Evolutionary conservation across 2,329 filamentous ascomycete species (phyloP).

Genomic region (Pestalotiopsis sp.): DNA sequence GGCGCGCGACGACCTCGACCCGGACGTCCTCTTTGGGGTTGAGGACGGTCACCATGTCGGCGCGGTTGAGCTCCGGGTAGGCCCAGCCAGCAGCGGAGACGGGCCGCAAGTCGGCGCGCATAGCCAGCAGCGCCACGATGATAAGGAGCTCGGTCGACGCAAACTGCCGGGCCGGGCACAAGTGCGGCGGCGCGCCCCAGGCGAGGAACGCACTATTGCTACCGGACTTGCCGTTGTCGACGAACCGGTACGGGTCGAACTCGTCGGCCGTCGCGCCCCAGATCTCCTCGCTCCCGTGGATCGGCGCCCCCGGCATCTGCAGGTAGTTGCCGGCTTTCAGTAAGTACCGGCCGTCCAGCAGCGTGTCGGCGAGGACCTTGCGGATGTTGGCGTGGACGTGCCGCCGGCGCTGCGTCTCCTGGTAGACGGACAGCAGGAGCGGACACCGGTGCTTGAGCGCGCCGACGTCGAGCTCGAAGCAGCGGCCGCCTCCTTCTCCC

Average conservation of each 20-base stretch:
- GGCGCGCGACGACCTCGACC: neutral
- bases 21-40: neutral
- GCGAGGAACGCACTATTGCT: constrained; percentile 17
- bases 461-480: constrained; percentile 34
- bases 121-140: constrained; percentile 26
- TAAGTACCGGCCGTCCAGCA: constrained; percentile 33
- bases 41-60: constrained; percentile 14
- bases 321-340: constrained; percentile 35
- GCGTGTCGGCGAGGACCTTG: constrained; percentile 32
- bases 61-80: constrained; percentile 12
- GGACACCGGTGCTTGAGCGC: constrained; percentile 36
- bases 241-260: constrained; percentile 27
- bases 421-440: constrained; percentile 36
- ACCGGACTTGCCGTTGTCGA: constrained; percentile 14
- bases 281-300: constrained; percentile 25
- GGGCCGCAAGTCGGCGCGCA: constrained; percentile 25
- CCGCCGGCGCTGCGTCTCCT: constrained; percentile 37
- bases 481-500: neutral
- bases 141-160: constrained; percentile 29
- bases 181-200: constrained; percentile 20
- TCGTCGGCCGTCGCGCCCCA: constrained; percentile 32
- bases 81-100: neutral
- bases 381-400: constrained; percentile 30
- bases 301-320: constrained; percentile 30
- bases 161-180: constrained; percentile 32